Percentiles rank a stretch among this genome's conserved stretches.
Conservation (phyloP, 768 basidiomycete species). For the Arthromyces matolae region DNA sequence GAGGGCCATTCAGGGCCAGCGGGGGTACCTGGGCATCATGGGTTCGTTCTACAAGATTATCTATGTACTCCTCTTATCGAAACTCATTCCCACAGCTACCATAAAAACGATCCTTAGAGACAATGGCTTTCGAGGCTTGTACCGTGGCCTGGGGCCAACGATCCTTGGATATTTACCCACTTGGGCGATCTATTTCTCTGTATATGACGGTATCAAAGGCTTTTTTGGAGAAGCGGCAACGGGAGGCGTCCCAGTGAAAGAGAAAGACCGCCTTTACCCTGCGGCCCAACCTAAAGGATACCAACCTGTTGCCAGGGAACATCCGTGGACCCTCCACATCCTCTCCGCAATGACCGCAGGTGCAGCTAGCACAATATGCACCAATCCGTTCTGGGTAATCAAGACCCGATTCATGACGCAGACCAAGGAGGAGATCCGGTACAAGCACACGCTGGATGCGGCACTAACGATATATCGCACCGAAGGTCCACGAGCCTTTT, state of each 20-base stretch:
- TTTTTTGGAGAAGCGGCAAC: slow-evolving; percentile 67
- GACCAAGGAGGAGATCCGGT: slow-evolving; percentile 70
- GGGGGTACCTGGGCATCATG: slow-evolving; percentile 71
- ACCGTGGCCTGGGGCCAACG: slow-evolving; percentile 96
- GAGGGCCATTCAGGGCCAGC: slow-evolving; percentile 60
- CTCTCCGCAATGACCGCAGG: slow-evolving; percentile 95
- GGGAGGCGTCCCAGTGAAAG: slow-evolving; percentile 23
- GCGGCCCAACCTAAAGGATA: slow-evolving; percentile 85
- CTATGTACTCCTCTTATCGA: slow-evolving; percentile 9
- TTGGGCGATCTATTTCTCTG: slow-evolving; percentile 98
- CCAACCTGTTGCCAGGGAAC: slow-evolving; percentile 75
- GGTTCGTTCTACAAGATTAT: slow-evolving; percentile 42
- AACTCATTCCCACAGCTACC: slow-evolving; percentile 30
- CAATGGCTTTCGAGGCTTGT: slow-evolving; percentile 86
- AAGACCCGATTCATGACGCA: slow-evolving; percentile 99
- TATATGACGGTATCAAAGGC: slow-evolving; percentile 94
- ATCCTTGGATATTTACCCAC: slow-evolving; percentile 96
- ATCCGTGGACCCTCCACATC: slow-evolving; percentile 86
- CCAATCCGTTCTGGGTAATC: slow-evolving; percentile 98
- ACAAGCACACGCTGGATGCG: slow-evolving; percentile 88
- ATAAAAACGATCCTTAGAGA: slow-evolving; percentile 42
- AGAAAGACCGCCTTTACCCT: slow-evolving; percentile 59
- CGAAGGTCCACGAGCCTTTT: slow-evolving; percentile 88
- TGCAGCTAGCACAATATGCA: slow-evolving; percentile 87
- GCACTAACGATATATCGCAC: slow-evolving; percentile 83